Conservation (phyloP, 371 early-diverging fungal species). For the Mucor mucedo region DNA sequence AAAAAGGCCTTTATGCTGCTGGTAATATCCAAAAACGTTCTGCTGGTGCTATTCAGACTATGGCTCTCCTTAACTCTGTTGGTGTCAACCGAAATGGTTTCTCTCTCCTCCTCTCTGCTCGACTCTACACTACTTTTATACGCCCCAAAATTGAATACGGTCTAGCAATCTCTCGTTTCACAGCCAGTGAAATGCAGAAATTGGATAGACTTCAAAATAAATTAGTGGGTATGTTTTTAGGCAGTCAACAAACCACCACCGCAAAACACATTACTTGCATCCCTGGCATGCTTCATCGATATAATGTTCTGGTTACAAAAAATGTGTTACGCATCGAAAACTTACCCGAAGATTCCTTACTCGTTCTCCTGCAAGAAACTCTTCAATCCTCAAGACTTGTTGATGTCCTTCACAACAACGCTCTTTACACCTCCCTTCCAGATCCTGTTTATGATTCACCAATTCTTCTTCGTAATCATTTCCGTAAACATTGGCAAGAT, state of each 20-base stretch:
- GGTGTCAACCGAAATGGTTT: slow-evolving; percentile 3
- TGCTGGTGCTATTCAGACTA: not conserved
- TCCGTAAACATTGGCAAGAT: not conserved
- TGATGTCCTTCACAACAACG: not conserved
- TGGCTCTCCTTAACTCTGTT: slow-evolving; percentile 3
- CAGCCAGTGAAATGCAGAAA: not conserved
- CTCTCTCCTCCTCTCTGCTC: not conserved
- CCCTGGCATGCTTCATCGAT: not conserved
- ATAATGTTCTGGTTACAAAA: not conserved
- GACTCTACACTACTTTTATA: slow-evolving; percentile 2
- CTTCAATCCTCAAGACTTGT: not conserved
- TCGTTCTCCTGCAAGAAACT: not conserved
- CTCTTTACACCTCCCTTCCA: not conserved
- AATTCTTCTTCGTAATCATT: not conserved
- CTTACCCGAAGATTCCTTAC: not conserved
- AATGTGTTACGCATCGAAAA: not conserved
- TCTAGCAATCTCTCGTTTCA: not conserved
- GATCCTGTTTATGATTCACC: not conserved
- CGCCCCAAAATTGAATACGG: slow-evolving; percentile 2
- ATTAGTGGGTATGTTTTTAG: not conserved
- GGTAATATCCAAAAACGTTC: not conserved
- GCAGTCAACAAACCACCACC: not conserved
- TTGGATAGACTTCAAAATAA: not conserved
- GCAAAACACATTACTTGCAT: slow-evolving; percentile 6
- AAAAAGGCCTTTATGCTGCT: not conserved